Conservation (phyloP, 176 grass and related monocot genomes). For the Triticum aestivum region DNA sequence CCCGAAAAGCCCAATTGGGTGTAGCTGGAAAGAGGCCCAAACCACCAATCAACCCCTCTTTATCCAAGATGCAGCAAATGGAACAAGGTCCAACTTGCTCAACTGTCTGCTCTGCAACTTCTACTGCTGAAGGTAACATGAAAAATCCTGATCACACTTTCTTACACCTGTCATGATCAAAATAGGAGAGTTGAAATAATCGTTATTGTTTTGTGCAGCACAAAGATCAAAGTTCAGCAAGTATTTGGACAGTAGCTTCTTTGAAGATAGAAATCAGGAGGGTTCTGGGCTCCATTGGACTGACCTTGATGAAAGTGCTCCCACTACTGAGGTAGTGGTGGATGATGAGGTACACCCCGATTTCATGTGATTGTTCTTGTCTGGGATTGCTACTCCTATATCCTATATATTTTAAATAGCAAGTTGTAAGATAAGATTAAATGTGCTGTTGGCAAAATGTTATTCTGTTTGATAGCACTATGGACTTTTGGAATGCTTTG, state of each 20-base stretch:
- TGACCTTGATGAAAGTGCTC: slow-evolving; percentile 11
- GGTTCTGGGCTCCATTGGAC: slow-evolving; percentile 8
- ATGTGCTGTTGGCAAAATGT: slow-evolving; percentile 5
- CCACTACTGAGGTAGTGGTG: slow-evolving; percentile 36
- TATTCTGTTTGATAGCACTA: neutral
- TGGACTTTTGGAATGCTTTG: slow-evolving; percentile 5
- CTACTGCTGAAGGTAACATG: slow-evolving; percentile 34
- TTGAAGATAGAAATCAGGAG: slow-evolving; percentile 25
- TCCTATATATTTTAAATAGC: neutral
- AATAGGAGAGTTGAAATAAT: neutral
- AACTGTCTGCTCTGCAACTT: slow-evolving; percentile 12
- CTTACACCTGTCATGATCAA: neutral
- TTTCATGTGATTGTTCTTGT: slow-evolving; percentile 44
- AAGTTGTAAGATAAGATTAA: slow-evolving; percentile 17
- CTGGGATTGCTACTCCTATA: neutral
- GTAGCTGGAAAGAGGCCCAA: slow-evolving; percentile 27
- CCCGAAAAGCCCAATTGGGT: slow-evolving; percentile 21
- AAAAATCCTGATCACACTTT: slow-evolving; percentile 22
- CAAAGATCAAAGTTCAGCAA: slow-evolving; percentile 58
- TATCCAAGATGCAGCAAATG: slow-evolving; percentile 44
- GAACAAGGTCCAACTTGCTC: slow-evolving; percentile 31
- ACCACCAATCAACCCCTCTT: slow-evolving; percentile 6
- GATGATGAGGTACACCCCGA: slow-evolving; percentile 88
- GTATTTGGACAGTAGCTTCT: slow-evolving; percentile 46
- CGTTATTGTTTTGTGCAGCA: slow-evolving; percentile 9